Conservation (phyloP, 495 filamentous ascomycete species). For the Astrothelium subdiscretum region DNA sequence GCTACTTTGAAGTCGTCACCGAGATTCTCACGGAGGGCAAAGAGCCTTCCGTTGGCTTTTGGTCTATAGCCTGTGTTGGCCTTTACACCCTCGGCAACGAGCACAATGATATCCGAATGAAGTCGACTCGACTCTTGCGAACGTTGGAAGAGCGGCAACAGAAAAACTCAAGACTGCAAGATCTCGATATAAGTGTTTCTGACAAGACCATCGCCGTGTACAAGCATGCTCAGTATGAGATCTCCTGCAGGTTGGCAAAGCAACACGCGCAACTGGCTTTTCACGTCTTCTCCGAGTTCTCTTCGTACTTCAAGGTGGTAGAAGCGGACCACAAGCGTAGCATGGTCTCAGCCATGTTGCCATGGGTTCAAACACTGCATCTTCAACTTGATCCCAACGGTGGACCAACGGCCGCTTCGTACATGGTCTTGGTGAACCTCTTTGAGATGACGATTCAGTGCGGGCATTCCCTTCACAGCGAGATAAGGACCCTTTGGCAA, state of each 20-base stretch:
- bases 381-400: constrained; percentile 90
- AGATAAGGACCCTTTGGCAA: constrained; percentile 96
- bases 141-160: constrained; percentile 74
- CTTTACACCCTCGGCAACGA: constrained; percentile 86
- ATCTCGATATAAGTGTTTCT: constrained; percentile 95
- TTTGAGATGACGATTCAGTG: constrained; percentile 94
- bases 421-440: constrained; percentile 90
- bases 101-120: constrained; percentile 73
- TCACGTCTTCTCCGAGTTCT: constrained; percentile 89
- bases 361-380: constrained; percentile 92
- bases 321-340: constrained; percentile 74
- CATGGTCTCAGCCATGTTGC: constrained; percentile 85
- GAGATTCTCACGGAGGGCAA: constrained; percentile 70
- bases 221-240: constrained; percentile 93
- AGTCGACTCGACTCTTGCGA: constrained; percentile 73
- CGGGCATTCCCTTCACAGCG: constrained; percentile 78
- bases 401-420: constrained; percentile 77
- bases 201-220: constrained; percentile 98
- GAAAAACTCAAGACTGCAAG: constrained; percentile 80
- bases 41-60: constrained; percentile 61
- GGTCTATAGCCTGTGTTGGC: constrained; percentile 77
- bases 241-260: constrained; percentile 78
- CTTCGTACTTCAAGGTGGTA: constrained; percentile 76
- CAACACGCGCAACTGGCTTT: constrained; percentile 83
- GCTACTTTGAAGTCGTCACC: constrained; percentile 88